Base-by-base conservation (phyloP, 2,329 filamentous ascomycete species). In the Aspergillus candidus region DNA sequence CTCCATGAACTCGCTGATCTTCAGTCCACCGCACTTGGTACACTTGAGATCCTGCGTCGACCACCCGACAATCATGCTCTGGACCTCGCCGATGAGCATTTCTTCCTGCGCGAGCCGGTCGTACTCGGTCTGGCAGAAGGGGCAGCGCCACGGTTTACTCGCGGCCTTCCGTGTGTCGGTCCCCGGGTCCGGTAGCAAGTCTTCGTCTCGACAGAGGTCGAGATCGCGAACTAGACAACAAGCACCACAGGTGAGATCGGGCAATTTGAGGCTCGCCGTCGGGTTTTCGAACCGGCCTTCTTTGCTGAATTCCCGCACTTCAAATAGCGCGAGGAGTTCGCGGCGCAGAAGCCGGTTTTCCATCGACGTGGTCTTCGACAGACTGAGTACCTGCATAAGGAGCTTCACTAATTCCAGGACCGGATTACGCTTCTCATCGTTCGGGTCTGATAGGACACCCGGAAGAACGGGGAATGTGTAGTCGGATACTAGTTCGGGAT, bases 1-100 rank as follows among this genome's bases (percentile, higher is more conserved):
- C 65, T 96, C 91, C 82, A 93, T 89, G 57, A 97, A 94, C 59
- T 96, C 91, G 63, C 95, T 97, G 33, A 87, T 76, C 60, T 88
- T 74, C 32, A 95, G 67, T 4, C 70, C 58, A 34, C 65, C 66
- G 56, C 79, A 83, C 55, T 88, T 88, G 29, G 77, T 80, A 63
- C 93, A 98, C 68, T 88, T 88, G 46, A 97, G 69, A 65, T 98
- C 93, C 70, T 97, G 91, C 30, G 84, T 87, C 50, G 82, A 77
- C 90, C 94, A 98, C 56, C 85, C 81, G 18, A 88, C 77, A 6
- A 88, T 73, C 61, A 84, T 70, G 15, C 79, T 80, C 65, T 96
- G 83, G 13, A 96, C 83, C 44, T 85, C 77, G 0, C 76, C 79
- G 34, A 98, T 78, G 47, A 98, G 72, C 35, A 79, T 73, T 70